Conservation (phyloP, 2,329 filamentous ascomycete species). For the Colletotrichum sp. region DNA sequence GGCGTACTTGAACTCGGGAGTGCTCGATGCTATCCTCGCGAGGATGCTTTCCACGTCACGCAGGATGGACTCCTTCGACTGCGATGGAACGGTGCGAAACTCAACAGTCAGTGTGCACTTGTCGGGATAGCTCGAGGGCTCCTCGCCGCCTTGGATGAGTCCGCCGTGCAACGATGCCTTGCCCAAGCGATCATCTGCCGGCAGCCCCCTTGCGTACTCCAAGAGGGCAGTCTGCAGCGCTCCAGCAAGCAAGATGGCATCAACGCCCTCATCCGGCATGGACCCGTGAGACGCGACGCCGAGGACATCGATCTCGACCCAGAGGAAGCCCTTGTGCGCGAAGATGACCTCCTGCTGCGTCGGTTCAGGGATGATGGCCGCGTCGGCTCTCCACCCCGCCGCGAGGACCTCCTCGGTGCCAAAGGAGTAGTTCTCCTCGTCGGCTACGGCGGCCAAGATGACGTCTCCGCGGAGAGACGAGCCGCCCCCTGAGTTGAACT, state of each 20-base stretch:
- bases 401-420: conserved; percentile 55
- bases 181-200: conserved; percentile 37
- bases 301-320: conserved; percentile 46
- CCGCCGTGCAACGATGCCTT: conserved; percentile 51
- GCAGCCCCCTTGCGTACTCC: conserved; percentile 41
- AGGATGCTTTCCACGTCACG: conserved; percentile 43
- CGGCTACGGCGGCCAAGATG: conserved; percentile 57
- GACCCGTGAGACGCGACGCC: conserved; percentile 50
- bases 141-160: conserved; percentile 54
- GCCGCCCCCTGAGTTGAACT: conserved; percentile 27
- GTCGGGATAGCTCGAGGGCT: conserved; percentile 55
- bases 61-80: conserved; percentile 41
- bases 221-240: conserved; percentile 52
- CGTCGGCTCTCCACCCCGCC: conserved; percentile 59
- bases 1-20: conserved; percentile 44
- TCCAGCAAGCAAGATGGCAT: conserved; percentile 54
- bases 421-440: conserved; percentile 56
- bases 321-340: conserved; percentile 57
- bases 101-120: conserved; percentile 54
- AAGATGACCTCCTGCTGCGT: conserved; percentile 46
- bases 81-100: conserved; percentile 50
- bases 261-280: conserved; percentile 46
- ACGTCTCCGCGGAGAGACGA: conserved; percentile 52
- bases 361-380: conserved; percentile 54
- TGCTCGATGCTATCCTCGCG: conserved; percentile 30